Evolutionary conservation across 306 rosid species (phyloP), one percentile per base, ranked within the genome.

Genomic region (Quercus engelmannii): DNA sequence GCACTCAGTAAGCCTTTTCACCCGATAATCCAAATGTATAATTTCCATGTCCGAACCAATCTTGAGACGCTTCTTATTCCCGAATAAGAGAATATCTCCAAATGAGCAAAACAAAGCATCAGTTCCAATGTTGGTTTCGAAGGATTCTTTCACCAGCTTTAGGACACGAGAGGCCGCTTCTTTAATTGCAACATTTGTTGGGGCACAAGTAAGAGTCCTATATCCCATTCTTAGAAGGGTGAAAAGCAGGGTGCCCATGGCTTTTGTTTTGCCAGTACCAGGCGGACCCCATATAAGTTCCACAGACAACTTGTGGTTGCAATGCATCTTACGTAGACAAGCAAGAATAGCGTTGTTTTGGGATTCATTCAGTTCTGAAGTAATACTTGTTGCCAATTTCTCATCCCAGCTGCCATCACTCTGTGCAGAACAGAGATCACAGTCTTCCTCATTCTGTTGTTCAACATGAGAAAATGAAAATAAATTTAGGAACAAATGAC

Each of bases 251-350:
- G 88, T 84, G 64, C 85, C 82, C 3, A 72, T 72, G 62, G 93
- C 85, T 83, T 86, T 90, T 3, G 97, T 93, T 80, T 93, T 93
- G 3, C 98, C 98, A 0, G 98, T 93, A 73, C 98, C 94, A 3
- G 98, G 97, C 6, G 98, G 98, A 30, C 98, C 98, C 93, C 97
- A 88, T 54, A 93, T 86, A 62, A 90, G 98, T 64, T 93, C 86
- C 59, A 90, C 83, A 1, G 79, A 19, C 62, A 87, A 51, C 20
- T 79, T 82, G 38, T 81, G 80, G 75, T 61, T 41, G 78, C 85
- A 76, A 6, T 17, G 77, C 18, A 55, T 5, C 75, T 83, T 87
- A 73, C 75, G 79, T 75, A 91, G 86, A 73, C 94, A 90, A 18
- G 89, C 80, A 71, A 54, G 15, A 75, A 91, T 76, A 26, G 97